Evolutionary conservation across 495 filamentous ascomycete species (phyloP), one percentile per base, ranked within the genome.

Genomic region (Penicillium longicatenatum): DNA sequence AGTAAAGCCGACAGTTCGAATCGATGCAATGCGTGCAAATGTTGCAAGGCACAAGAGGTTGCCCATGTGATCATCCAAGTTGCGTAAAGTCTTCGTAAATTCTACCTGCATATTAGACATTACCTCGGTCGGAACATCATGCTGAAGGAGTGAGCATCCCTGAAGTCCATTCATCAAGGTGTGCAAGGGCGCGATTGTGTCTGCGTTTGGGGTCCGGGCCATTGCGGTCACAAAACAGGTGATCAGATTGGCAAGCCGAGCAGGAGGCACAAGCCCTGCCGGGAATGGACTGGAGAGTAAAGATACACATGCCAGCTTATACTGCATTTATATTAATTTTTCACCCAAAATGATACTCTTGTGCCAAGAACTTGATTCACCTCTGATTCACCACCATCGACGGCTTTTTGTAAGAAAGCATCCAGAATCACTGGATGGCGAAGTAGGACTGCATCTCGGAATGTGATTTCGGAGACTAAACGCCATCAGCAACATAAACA

Each of bases 1-100:
- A 16, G 52, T 33, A 11, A 51, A 17, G 6, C 42, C 29, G 17
- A 31, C 30, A 24, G 29, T 46, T 42, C 58, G 54, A 31, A 58
- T 63, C 6, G 69, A 68, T 54, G 70, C 62, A 20, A 84, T 70
- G 0, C 63, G 74, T 6, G 79, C 74, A 52, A 82, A 76, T 1
- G 75, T 75, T n/a, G 75, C 79, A 6, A 84, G 70, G 24, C 78
- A 82, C 33, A 83, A 58, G 7, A 84, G 64, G 31, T 76, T 78
- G 6, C 72, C 77, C 65, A 77, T 68, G 20, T 78, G 77, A 45
- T 80, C 73, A 29, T 79, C 73, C 8, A 77, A 58, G 30, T 76
- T 76, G 47, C 75, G 75, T 17, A 84, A 57, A 2, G 75, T 76
- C 24, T 75, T 75, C 12, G 74, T 77, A 5, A 79, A 69, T 51